A percentile compares a stretch with the other conserved stretches of the same genome.
Conservation (phyloP, 148 eudicot species). For the Rhododendron griersonianum region DNA sequence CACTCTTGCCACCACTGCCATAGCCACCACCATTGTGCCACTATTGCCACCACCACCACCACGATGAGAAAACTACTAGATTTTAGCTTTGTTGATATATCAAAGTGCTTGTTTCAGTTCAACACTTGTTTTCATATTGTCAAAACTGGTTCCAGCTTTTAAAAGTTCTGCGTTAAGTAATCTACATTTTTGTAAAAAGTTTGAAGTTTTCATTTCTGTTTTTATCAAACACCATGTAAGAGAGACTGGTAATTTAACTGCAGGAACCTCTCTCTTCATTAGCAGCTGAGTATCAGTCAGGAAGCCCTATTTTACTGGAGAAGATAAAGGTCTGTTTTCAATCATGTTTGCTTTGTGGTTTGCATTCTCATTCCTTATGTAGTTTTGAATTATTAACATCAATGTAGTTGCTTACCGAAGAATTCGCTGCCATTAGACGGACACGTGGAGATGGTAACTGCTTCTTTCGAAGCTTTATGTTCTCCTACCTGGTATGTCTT, state of each 20-base stretch:
- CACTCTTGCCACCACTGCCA: neutral
- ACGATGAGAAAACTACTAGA: neutral
- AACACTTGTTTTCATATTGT: neutral
- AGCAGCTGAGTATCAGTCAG: slow-evolving; percentile 77
- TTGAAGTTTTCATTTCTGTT: neutral
- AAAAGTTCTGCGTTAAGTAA: neutral
- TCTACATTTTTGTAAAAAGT: neutral
- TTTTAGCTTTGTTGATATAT: neutral
- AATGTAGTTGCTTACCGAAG: slow-evolving; percentile 58
- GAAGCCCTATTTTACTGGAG: slow-evolving; percentile 77
- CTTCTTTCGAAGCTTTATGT: slow-evolving; percentile 95
- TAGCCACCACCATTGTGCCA: neutral
- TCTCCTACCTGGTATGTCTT: slow-evolving; percentile 73
- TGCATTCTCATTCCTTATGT: neutral
- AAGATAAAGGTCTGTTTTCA: slow-evolving; percentile 62
- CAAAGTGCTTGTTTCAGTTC: neutral
- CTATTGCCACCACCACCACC: neutral
- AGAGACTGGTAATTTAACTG: slow-evolving; percentile 10
- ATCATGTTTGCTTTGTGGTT: neutral
- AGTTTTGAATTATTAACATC: neutral
- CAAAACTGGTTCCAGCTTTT: neutral
- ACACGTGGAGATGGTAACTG: slow-evolving; percentile 97
- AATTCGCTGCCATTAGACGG: slow-evolving; percentile 76
- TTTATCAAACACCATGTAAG: neutral
- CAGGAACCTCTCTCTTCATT: slow-evolving; percentile 87